Percentiles rank a stretch among this genome's conserved stretches.
phyloP scores from a whole-genome alignment of 495 filamentous ascomycete genomes.

The Penicillium simplicissimum region DNA sequence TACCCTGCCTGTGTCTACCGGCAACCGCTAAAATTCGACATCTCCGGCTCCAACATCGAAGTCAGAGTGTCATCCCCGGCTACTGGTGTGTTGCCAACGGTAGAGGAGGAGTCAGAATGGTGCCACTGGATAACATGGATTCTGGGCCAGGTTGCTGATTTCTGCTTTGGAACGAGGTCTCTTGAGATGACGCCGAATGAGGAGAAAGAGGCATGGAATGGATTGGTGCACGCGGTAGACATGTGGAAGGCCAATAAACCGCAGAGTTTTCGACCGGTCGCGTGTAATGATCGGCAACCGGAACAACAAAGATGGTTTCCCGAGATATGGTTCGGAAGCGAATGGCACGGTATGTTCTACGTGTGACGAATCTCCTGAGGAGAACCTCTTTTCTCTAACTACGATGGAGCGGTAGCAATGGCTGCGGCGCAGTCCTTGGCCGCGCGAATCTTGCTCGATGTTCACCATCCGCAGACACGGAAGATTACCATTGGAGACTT shows the following conservation, averaged over 20 bases:
- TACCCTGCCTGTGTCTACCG: neutral
- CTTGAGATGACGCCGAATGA: neutral
- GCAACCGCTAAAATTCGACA: neutral
- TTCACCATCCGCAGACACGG: neutral
- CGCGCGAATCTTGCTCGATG: neutral
- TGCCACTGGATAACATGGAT: neutral
- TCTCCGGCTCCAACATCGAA: neutral
- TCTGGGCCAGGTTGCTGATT: neutral
- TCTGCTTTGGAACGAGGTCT: neutral
- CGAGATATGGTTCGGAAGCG: neutral
- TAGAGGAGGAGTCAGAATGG: neutral
- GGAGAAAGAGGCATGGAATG: neutral
- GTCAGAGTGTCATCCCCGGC: neutral
- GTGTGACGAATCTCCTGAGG: neutral
- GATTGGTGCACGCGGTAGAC: neutral
- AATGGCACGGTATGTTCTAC: neutral
- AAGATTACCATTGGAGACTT: neutral
- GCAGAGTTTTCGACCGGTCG: neutral
- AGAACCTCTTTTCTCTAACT: neutral
- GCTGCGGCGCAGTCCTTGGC: neutral
- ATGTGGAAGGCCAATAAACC: neutral
- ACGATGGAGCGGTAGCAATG: neutral
- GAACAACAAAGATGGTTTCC: neutral
- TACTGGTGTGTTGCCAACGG: neutral
- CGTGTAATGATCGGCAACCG: neutral